phyloP scores from a whole-genome alignment of 2,329 filamentous ascomycete species.

The Pseudogymnoascus verrucosus region DNA sequence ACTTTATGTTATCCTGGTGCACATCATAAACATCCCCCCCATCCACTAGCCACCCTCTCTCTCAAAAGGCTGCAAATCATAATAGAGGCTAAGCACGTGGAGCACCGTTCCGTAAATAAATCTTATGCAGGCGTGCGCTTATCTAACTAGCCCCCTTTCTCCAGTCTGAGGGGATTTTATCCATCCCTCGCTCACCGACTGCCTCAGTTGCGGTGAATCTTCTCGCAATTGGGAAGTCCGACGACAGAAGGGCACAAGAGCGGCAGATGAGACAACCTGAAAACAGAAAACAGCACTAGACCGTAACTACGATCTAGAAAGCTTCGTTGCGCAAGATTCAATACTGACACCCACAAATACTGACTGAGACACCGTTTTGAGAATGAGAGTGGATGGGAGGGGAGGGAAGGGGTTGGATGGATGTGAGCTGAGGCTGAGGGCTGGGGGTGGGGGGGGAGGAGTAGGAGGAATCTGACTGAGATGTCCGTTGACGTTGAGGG shows the following conservation, averaged over 20 bases:
- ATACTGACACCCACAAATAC: conserved; percentile 5
- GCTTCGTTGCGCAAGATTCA: conserved; percentile 7
- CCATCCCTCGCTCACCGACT: conserved; percentile 4
- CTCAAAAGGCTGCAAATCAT: neutral
- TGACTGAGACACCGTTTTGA: conserved; percentile 3
- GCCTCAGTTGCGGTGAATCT: conserved; percentile 3
- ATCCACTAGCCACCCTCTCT: neutral
- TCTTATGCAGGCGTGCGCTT: neutral
- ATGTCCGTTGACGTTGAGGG: neutral
- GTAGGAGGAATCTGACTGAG: neutral
- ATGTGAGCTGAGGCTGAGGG: neutral
- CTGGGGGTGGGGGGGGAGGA: neutral
- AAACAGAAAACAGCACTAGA: conserved; percentile 2
- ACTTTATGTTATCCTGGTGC: conserved; percentile 4
- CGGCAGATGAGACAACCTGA: conserved; percentile 3
- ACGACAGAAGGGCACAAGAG: neutral
- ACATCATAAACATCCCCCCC: neutral
- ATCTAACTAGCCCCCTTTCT: neutral
- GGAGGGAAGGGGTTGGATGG: neutral
- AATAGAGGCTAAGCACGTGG: conserved; percentile 3
- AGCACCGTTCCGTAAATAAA: conserved; percentile 5
- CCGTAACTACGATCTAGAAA: conserved; percentile 1
- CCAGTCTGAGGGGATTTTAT: neutral
- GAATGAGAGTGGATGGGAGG: neutral
- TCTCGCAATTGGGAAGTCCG: conserved; percentile 6